These are phyloP conservation scores for Chlorella sp. DNA, from an alignment of 139 green algal genomes.

Conservation along the genomic window DNA sequence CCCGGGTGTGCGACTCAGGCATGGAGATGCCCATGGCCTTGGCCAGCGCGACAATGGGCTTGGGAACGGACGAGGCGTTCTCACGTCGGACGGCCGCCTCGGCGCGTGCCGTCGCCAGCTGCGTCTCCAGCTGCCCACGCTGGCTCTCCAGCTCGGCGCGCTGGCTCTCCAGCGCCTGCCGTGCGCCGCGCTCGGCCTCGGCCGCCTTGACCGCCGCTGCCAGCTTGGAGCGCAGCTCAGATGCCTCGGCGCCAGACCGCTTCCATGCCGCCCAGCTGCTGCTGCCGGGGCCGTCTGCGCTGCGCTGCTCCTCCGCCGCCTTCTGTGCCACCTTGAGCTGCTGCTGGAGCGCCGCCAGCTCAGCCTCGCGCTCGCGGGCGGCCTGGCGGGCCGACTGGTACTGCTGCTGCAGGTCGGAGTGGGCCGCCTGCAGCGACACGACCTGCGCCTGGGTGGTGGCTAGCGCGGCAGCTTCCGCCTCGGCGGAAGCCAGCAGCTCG, in stretches of 20 bases:
- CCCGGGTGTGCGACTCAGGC: background rate
- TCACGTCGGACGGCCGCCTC: background rate
- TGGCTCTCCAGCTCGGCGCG: background rate
- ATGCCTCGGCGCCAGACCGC: background rate
- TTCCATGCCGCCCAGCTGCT: background rate
- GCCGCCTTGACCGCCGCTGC: background rate
- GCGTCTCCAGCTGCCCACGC: background rate
- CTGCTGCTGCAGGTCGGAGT: conserved; percentile 1
- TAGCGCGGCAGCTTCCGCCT: background rate
- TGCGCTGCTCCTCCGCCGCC: background rate
- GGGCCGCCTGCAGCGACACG: background rate
- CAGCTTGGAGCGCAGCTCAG: conserved; percentile 3
- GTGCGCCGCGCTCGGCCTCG: background rate
- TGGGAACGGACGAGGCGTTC: background rate
- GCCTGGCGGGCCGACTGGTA: background rate
- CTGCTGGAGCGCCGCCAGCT: background rate
- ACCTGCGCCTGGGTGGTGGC: background rate
- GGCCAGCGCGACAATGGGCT: conserved; percentile 3
- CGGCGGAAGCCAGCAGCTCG: background rate
- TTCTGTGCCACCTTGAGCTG: background rate
- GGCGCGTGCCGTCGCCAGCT: background rate
- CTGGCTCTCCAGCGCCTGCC: conserved; percentile 4
- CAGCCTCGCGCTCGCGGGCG: background rate
- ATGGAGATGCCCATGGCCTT: background rate
- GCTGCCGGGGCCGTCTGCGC: background rate